A percentile compares a stretch with the other conserved stretches of the same genome.
These are phyloP conservation scores for Aspergillus sp. DNA, from an alignment of 2,329 filamentous ascomycete genomes.

Conservation along the genomic window DNA sequence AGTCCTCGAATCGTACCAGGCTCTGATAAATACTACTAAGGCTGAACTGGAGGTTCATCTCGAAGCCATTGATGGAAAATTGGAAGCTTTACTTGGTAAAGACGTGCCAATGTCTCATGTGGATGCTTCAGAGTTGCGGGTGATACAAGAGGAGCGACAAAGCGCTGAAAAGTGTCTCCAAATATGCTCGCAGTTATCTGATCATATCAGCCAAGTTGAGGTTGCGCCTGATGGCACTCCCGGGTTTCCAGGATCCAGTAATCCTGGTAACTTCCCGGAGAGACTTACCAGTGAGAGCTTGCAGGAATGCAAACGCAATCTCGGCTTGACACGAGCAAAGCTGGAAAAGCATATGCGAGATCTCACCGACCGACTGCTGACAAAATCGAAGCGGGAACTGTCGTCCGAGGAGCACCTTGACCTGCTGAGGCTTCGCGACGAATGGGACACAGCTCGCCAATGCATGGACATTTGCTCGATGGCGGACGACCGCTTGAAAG, in stretches of 20 bases:
- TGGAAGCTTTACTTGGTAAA: slow-evolving; percentile 20
- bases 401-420: slow-evolving; percentile 31
- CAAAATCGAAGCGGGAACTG: slow-evolving; percentile 27
- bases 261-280: slow-evolving; percentile 22
- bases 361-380: slow-evolving; percentile 30
- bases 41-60: slow-evolving; percentile 28
- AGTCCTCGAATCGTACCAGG: slow-evolving; percentile 23
- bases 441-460: slow-evolving; percentile 37
- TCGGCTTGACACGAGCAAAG: slow-evolving; percentile 26
- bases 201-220: slow-evolving; percentile 30
- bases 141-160: slow-evolving; percentile 26
- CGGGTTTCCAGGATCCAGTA: slow-evolving; percentile 14
- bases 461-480: slow-evolving; percentile 34
- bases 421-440: slow-evolving; percentile 32
- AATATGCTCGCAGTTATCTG: slow-evolving; percentile 28
- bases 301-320: slow-evolving; percentile 35
- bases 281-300: slow-evolving; percentile 31
- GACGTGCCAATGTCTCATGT: slow-evolving; percentile 8
- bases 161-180: slow-evolving; percentile 32
- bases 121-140: slow-evolving; percentile 22
- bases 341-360: slow-evolving; percentile 32
- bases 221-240: slow-evolving; percentile 8
- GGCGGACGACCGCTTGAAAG: slow-evolving; percentile 25
- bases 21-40: slow-evolving; percentile 24
- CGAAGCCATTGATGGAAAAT: slow-evolving; percentile 28